Percentiles rank a stretch among this genome's conserved stretches.
phyloP scores from a whole-genome alignment of 306 rosid species.

The Trifolium repens region DNA sequence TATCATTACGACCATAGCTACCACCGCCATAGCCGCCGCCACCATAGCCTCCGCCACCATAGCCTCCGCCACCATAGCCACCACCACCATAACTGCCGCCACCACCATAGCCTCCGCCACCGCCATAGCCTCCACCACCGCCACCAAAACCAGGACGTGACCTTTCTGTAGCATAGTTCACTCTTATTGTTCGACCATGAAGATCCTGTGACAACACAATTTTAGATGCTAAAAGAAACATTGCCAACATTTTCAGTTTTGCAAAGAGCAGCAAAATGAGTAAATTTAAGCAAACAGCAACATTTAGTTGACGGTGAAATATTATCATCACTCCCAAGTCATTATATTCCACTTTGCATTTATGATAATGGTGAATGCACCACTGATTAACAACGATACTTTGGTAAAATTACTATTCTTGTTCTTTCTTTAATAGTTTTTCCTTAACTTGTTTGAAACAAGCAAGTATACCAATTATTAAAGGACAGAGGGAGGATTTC shows the following conservation, averaged over 20 bases:
- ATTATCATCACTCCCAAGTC: background rate
- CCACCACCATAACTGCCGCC: conserved; percentile 39
- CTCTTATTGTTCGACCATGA: conserved; percentile 54
- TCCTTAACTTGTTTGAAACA: background rate
- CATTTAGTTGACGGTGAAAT: background rate
- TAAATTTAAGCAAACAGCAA: conserved; percentile 5
- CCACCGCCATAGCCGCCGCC: conserved; percentile 18
- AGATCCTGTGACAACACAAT: conserved; percentile 50
- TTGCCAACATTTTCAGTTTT: background rate
- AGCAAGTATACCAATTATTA: background rate
- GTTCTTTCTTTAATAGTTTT: background rate
- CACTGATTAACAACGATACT: too few relatives aligned
- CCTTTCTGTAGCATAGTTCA: conserved; percentile 56
- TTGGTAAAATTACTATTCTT: background rate
- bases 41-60: background rate
- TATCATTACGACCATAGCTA: conserved; percentile 23
- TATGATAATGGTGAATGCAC: background rate
- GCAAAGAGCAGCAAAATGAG: conserved; percentile 13
- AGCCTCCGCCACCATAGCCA: background rate
- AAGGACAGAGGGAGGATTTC: background rate
- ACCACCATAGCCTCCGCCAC: conserved; percentile 11
- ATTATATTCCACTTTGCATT: background rate
- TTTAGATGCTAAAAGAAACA: conserved; percentile 34
- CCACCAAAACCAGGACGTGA: conserved; percentile 60
- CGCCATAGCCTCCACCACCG: conserved; percentile 13